These are phyloP conservation scores for Ascochyta viciae-villosae DNA, from an alignment of 2,329 filamentous ascomycete species.

Conservation along the genomic window DNA sequence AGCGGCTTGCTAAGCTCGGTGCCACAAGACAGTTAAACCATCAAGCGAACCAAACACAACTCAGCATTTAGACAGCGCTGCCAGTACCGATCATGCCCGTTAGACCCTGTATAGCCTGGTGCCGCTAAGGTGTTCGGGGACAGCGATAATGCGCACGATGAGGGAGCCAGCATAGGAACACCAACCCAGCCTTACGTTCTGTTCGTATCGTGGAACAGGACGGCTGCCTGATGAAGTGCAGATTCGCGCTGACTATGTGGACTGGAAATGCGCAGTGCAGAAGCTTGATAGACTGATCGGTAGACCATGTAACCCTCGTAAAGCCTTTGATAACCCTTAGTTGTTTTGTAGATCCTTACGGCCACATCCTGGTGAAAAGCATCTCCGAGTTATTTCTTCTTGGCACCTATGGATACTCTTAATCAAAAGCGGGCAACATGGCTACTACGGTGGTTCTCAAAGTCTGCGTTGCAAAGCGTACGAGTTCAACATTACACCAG, in stretches of 20 bases:
- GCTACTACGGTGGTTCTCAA: too few species aligned
- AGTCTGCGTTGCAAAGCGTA: too few species aligned
- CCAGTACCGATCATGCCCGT: neutral
- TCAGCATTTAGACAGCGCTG: neutral
- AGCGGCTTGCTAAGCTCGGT: neutral
- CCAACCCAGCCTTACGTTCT: conserved; percentile 1
- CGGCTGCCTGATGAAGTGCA: neutral
- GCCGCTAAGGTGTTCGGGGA: neutral
- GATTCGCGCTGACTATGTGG: conserved; percentile 1
- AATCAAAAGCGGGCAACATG: too few species aligned
- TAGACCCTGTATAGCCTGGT: conserved; percentile 9
- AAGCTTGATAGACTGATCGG: neutral
- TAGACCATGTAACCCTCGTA: neutral
- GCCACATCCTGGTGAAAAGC: too few species aligned
- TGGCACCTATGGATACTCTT: too few species aligned
- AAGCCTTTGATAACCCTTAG: too few species aligned
- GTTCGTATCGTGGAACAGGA: neutral
- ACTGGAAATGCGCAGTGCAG: neutral
- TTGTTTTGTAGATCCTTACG: too few species aligned
- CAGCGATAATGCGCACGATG: conserved; percentile 9
- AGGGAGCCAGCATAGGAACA: conserved; percentile 12
- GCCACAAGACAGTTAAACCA: neutral
- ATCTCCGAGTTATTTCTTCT: too few species aligned
- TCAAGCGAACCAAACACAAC: neutral
- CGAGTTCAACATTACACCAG: too few species aligned